phyloP scores from a whole-genome alignment of 73 alveolate species.

The Paramecium bursaria region DNA sequence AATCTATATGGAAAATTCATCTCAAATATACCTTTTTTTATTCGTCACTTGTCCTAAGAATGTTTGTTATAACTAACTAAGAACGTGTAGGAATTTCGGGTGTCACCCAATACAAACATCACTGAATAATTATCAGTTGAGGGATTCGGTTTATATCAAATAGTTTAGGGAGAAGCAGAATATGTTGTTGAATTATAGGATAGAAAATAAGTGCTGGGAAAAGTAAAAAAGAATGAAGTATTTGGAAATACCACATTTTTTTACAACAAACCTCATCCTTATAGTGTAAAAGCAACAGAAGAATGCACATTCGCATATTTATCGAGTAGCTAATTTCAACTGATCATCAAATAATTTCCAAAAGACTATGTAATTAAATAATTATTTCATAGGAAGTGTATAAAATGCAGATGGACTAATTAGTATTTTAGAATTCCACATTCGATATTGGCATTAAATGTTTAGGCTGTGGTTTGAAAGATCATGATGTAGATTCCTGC shows the following conservation, averaged over 20 bases:
- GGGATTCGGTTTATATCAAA: neutral
- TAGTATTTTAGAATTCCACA: neutral
- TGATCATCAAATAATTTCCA: neutral
- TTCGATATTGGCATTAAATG: constrained; percentile 40
- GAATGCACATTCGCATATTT: constrained; percentile 46
- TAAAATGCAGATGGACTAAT: constrained; percentile 30
- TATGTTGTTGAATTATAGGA: constrained; percentile 20
- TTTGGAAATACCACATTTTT: constrained; percentile 34
- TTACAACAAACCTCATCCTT: constrained; percentile 1
- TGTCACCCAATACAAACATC: constrained; percentile 28
- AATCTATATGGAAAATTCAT: constrained; percentile 49
- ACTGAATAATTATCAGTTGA: constrained; percentile 1
- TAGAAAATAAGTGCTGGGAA: constrained; percentile 25
- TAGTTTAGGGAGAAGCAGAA: constrained; percentile 49
- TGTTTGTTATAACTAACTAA: constrained; percentile 38
- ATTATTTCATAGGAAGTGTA: constrained; percentile 14
- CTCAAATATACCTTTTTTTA: constrained; percentile 8
- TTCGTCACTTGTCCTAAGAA: constrained; percentile 18
- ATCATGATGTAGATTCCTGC: constrained; percentile 42
- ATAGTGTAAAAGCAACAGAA: constrained; percentile 19
- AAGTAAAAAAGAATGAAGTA: constrained; percentile 15
- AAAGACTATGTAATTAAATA: constrained; percentile 31
- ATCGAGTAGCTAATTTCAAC: constrained; percentile 14
- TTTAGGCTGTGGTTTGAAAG: constrained; percentile 16
- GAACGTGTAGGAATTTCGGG: constrained; percentile 29